phyloP scores from a whole-genome alignment of 495 filamentous ascomycete genomes.

The Penicillium daleae region DNA sequence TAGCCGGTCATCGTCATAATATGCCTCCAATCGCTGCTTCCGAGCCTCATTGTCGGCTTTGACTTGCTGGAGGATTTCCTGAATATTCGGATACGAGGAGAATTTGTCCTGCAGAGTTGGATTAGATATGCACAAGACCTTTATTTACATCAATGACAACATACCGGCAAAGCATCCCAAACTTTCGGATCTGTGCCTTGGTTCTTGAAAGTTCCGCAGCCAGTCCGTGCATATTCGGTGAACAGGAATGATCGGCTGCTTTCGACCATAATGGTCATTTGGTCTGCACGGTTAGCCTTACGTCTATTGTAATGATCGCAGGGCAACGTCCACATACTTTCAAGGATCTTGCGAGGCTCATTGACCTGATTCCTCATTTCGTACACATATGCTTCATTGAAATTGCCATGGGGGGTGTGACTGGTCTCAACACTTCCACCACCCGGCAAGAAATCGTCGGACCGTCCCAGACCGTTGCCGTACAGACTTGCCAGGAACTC shows the following conservation, averaged over 20 bases:
- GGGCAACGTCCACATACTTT: conserved; percentile 26
- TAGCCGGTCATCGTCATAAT: conserved; percentile 35
- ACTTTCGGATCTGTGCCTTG: conserved; percentile 46
- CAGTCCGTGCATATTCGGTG: conserved; percentile 43
- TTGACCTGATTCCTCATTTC: conserved; percentile 46
- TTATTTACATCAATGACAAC: conserved; percentile 5
- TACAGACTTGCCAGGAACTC: conserved; percentile 48
- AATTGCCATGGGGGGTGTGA: conserved; percentile 48
- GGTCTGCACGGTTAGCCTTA: conserved; percentile 5
- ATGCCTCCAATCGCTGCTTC: conserved; percentile 30
- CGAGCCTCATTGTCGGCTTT: conserved; percentile 39
- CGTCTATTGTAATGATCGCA: neutral
- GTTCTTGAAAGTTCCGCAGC: conserved; percentile 40
- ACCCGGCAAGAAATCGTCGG: conserved; percentile 46
- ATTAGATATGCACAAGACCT: conserved; percentile 2
- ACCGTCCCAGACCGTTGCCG: conserved; percentile 44
- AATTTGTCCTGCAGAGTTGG: conserved; percentile 36
- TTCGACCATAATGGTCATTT: conserved; percentile 45
- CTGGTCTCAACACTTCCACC: conserved; percentile 47
- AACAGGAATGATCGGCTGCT: conserved; percentile 46
- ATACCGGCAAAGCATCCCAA: conserved; percentile 45
- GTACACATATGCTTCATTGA: conserved; percentile 46
- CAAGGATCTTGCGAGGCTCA: conserved; percentile 44
- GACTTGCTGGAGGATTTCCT: conserved; percentile 36
- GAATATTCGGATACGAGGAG: conserved; percentile 41